Evolutionary conservation across 1,139 yeast species (phyloP), one percentile per base, ranked within the genome.

Genomic region (Taphrina populina): DNA sequence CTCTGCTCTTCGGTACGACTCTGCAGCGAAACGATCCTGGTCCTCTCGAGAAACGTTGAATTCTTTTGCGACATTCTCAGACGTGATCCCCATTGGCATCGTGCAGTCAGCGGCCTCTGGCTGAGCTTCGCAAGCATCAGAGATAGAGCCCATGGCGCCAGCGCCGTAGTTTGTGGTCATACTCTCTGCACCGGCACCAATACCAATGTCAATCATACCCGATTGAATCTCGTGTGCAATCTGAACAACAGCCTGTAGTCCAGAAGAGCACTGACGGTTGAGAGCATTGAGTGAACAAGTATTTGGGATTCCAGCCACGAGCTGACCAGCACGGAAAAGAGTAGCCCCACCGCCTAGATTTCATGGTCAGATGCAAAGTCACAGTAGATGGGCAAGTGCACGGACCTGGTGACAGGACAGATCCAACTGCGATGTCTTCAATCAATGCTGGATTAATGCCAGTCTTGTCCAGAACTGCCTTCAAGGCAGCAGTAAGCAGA

Each of bases 211-310:
- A 64, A 90, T 88, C 76, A 88, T 96, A 47, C 96, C 96, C 60
- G 80, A 73, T 64, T 76, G 75, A 69, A 90, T 90, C 75, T 87
- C 86, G 74, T 84, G 86, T 65, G 96, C 95, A 66, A 90, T 80
- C 69, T 86, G 94, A 64, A 85, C 83, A 44, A 88, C 81, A 21
- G 96, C 95, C 79, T 88, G 86, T 65, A 90, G 76, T 46, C 96
- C 96, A 2, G 95, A 86, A 5, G 96, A 87, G 71, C 97, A 90
- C 71, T 88, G 96, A 73, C 97, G 82, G 76, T 90, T 90, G 63
- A 90, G 67, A 23, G 95, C 92, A 64, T 82, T 74, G 65, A 90
- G 86, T n/a, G 95, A 90, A 27, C 83, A 77, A 7, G 82, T 71
- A 63, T 78, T 71, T 20, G 88, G 88, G 45, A 83, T 74, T 11